Conservation (phyloP, 1,284 basidiomycete species). For the Puccinia novopanici region DNA sequence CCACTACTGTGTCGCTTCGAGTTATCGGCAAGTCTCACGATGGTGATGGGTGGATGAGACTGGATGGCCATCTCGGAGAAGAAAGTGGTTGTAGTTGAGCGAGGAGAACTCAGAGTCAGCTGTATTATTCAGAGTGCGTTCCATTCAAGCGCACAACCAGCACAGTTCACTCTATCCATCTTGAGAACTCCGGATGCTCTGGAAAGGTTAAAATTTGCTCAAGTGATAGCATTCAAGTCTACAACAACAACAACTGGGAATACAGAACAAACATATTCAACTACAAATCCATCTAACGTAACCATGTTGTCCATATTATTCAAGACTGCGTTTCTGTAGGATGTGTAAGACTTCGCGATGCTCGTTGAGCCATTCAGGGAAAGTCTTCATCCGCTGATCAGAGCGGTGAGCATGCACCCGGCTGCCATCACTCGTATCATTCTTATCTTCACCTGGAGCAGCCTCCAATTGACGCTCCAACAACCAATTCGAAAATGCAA, state of each 20-base stretch:
- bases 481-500: constrained; percentile 93
- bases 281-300: background rate
- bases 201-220: too few species aligned
- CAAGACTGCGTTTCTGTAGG: constrained; percentile 59
- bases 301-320: constrained; percentile 10
- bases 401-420: background rate
- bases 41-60: constrained; percentile 48
- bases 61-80: constrained; percentile 11
- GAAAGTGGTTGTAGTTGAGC: background rate
- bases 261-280: background rate
- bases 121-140: too few species aligned
- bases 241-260: background rate
- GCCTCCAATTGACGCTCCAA: constrained; percentile 66
- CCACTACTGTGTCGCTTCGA: background rate
- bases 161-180: too few species aligned
- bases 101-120: background rate
- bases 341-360: constrained; percentile 80
- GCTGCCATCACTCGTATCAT: constrained; percentile 11
- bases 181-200: too few species aligned
- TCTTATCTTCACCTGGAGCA: constrained; percentile 54
- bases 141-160: too few species aligned
- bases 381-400: constrained; percentile 59
- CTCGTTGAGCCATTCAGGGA: constrained; percentile 79
- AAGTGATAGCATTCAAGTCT: background rate
- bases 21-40: constrained; percentile 14